Base-by-base conservation (phyloP, 305 asterid species). In the Vinca major region DNA sequence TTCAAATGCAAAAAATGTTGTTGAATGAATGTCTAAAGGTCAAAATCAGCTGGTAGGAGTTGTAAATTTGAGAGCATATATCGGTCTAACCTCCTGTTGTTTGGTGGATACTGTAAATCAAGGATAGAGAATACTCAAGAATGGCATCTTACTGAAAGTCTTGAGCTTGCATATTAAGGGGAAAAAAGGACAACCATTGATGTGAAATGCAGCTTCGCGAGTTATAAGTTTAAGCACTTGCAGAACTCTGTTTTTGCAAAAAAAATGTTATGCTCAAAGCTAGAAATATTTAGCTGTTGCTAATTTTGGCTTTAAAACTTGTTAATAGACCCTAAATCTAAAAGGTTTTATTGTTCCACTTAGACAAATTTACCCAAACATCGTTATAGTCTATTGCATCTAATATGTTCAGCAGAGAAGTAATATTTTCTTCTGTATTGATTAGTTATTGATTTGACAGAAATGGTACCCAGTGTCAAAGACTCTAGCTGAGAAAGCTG, bases 401-500 rank as follows among this genome's bases (percentile, higher is more conserved):
- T 53, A 13, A 26, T 0, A 9, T 20, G 17, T 8, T 20, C 13
- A 53, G 7, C 54, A 53, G 37, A 53, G 3, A 11, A 20, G 16
- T 21, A 26, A 17, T 45, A 2, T 45, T 45, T 48, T 16, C 49
- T 63, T 47, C 44, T 5, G 33, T 17, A 20, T 12, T 72, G 11
- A 41, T n/a, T 37, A 72, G 3, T 52, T 12, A 49, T 54, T 52
- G 62, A 60, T 74, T 67, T 51, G 16, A 64, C 86, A 91, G 96
- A 85, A 84, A 84, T 89, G 96, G 96, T 92, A 92, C 74, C 92
- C 96, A 0, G 86, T 89, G 13, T 89, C 96, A 12, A 92, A 92
- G 80, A 84, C 96, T 20, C 65, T 89, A 55, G 98, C 96, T 0
- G 96, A 92, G 82, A 84, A 86, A 72, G 88, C 90, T n/a, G 91